phyloP scores from a whole-genome alignment of 2,329 filamentous ascomycete species.

The Fusarium subtropicale region DNA sequence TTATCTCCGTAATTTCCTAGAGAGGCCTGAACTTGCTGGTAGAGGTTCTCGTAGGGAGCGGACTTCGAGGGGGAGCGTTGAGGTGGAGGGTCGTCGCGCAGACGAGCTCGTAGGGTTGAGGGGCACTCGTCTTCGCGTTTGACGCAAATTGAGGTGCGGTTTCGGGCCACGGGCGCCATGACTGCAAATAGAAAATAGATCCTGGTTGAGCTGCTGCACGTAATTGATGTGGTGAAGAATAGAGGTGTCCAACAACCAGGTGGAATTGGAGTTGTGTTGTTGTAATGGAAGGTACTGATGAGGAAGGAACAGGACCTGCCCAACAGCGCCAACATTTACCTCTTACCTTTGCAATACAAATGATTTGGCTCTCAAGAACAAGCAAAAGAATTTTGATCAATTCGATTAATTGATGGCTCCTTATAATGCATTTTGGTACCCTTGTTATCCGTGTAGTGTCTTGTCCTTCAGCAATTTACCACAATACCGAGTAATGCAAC shows the following conservation, averaged over 20 bases:
- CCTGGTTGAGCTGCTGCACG: no score
- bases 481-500: neutral
- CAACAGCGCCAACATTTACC: neutral
- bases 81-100: constrained; percentile 40
- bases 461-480: constrained; percentile 3
- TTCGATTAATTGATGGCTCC: neutral
- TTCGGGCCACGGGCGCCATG: constrained; percentile 6
- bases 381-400: no score
- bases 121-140: constrained; percentile 26
- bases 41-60: constrained; percentile 32
- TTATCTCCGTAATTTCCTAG: constrained; percentile 16
- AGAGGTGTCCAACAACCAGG: no score
- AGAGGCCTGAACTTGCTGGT: constrained; percentile 43
- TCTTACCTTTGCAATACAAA: neutral
- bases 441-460: neutral
- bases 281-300: neutral
- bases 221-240: neutral
- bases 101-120: constrained; percentile 46
- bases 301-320: neutral
- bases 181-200: no score
- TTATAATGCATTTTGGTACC: neutral
- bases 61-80: constrained; percentile 10
- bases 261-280: no score
- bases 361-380: no score
- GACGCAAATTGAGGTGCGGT: constrained; percentile 14